phyloP scores from a whole-genome alignment of 164 flowering plant species.

The Kalanchoe fedtschenkoi region DNA sequence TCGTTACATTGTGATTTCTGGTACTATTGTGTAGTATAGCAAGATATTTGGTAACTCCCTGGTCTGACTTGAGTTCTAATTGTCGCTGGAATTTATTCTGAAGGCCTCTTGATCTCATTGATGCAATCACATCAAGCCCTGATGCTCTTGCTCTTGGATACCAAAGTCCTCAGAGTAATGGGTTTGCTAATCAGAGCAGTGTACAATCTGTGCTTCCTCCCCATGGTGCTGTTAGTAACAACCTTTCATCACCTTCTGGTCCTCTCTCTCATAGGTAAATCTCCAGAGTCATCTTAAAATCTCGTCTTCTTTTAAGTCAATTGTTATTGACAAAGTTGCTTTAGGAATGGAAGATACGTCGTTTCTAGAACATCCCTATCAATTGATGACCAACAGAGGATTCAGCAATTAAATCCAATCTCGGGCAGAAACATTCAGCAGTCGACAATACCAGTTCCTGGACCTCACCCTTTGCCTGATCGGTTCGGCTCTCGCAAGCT shows the following conservation, averaged over 20 bases:
- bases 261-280: constrained; percentile 50
- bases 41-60: background rate
- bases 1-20: background rate
- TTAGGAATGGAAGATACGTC: constrained; percentile 58
- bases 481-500: constrained; percentile 53
- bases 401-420: constrained; percentile 65
- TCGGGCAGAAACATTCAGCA: constrained; percentile 54
- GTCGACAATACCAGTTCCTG: constrained; percentile 40
- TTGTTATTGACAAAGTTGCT: background rate
- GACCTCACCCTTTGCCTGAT: constrained; percentile 44
- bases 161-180: constrained; percentile 50
- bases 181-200: constrained; percentile 52
- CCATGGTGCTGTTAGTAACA: constrained; percentile 28
- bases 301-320: background rate
- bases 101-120: constrained; percentile 94
- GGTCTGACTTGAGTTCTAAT: background rate
- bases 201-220: constrained; percentile 41
- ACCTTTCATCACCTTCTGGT: constrained; percentile 46
- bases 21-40: background rate
- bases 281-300: background rate
- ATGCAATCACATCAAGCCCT: constrained; percentile 37
- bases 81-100: constrained; percentile 13
- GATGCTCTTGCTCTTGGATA: constrained; percentile 51
- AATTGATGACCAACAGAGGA: constrained; percentile 69
- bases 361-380: constrained; percentile 36